Evolutionary conservation across 2,329 filamentous ascomycete genomes (phyloP).

Genomic region (Pseudopithomyces maydicus): DNA sequence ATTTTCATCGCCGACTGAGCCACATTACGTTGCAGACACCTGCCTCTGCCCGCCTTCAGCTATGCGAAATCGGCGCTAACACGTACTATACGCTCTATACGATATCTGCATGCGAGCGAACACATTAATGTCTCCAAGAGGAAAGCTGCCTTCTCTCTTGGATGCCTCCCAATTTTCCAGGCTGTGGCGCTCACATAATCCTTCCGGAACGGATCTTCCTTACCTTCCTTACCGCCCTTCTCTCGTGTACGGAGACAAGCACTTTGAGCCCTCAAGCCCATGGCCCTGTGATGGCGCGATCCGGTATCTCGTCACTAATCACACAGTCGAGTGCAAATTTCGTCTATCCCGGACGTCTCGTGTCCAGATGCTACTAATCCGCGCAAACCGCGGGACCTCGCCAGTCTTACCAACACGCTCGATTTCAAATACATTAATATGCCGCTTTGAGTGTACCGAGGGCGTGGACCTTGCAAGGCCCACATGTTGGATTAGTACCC

Average conservation of each 20-base stretch:
- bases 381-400: neutral
- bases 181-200: neutral
- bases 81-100: neutral
- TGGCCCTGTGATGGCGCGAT: neutral
- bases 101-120: neutral
- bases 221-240: neutral
- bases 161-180: neutral
- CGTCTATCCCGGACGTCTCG: neutral
- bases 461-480: neutral
- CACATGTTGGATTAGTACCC: neutral
- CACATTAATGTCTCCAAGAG: neutral
- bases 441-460: neutral
- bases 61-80: neutral
- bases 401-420: neutral
- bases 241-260: neutral
- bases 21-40: neutral
- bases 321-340: neutral
- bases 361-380: neutral
- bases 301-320: neutral
- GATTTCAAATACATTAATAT: conserved; percentile 2
- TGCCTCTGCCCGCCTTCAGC: neutral
- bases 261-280: neutral
- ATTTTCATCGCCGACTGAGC: neutral
- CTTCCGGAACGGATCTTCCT: neutral
- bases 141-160: no score